Evolutionary conservation across 495 filamentous ascomycete species (phyloP).

Genomic region (Talaromyces trachyspermus): DNA sequence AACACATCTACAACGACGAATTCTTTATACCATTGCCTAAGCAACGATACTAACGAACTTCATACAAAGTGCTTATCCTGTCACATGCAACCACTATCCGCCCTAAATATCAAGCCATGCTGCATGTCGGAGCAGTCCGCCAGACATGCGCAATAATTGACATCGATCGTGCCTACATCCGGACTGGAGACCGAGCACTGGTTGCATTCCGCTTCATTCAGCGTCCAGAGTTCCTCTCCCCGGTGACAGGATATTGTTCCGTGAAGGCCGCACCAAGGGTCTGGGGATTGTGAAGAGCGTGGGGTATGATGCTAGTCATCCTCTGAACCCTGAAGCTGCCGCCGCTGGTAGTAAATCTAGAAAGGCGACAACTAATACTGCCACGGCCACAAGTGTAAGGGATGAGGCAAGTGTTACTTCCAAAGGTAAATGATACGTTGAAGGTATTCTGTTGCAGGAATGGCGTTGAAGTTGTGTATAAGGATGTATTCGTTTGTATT

Average conservation of each 20-base stretch:
- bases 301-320: conserved; percentile 68
- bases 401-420: background rate
- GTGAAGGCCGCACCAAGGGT: conserved; percentile 92
- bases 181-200: conserved; percentile 83
- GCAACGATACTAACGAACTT: background rate
- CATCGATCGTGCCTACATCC: conserved; percentile 91
- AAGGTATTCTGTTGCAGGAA: background rate
- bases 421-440: conserved; percentile 2
- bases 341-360: too few species aligned
- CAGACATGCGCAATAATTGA: conserved; percentile 98
- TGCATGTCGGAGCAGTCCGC: conserved; percentile 90
- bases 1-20: too few species aligned
- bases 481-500: background rate
- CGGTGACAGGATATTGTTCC: conserved; percentile 85
- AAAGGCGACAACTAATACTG: background rate
- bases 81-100: conserved; percentile 98
- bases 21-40: background rate
- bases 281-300: conserved; percentile 89
- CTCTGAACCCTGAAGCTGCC: conserved; percentile 41
- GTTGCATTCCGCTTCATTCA: conserved; percentile 96
- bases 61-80: conserved; percentile 69
- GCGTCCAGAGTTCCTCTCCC: conserved; percentile 86
- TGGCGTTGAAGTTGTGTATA: background rate
- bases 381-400: background rate
- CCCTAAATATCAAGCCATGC: conserved; percentile 96